Evolutionary conservation across 345 rosid species (phyloP).

Genomic region (Acer campestre): DNA sequence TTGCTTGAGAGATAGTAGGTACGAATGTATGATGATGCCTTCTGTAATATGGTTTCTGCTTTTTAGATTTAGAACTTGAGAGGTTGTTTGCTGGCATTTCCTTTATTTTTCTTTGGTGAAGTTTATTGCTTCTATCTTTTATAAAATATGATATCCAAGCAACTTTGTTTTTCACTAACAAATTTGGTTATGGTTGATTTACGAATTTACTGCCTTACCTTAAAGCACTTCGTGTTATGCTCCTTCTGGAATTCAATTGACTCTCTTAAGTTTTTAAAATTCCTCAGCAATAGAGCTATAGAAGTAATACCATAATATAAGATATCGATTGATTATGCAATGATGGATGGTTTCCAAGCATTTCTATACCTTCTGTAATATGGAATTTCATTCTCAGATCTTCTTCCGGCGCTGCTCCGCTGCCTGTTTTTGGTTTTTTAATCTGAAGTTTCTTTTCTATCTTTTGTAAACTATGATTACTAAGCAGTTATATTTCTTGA

Average conservation of each 20-base stretch:
- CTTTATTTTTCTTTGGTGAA: not conserved
- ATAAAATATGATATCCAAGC: not conserved
- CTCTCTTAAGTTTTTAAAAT: not conserved
- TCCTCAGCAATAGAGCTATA: not conserved
- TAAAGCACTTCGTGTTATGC: not conserved
- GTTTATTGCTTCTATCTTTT: not conserved
- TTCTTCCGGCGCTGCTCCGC: not conserved
- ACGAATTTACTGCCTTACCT: not conserved
- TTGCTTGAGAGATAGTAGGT: constrained; percentile 96
- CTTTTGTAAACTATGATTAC: not conserved
- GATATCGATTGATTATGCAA: not conserved
- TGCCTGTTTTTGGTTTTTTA: not conserved
- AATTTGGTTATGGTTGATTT: not conserved
- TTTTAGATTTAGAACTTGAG: not conserved
- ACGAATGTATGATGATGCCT: constrained; percentile 44
- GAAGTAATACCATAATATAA: not conserved
- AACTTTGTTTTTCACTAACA: not conserved
- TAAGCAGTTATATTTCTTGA: not conserved
- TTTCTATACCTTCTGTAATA: constrained; percentile 5
- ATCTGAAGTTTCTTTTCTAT: not conserved
- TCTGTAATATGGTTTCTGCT: constrained; percentile 7
- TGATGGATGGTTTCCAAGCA: not conserved
- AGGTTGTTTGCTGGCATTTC: not conserved
- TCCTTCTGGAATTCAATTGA: not conserved
- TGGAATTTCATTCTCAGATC: not conserved